Evolutionary conservation across 768 basidiomycete genomes (phyloP).

Genomic region (Lactarius evosmus): DNA sequence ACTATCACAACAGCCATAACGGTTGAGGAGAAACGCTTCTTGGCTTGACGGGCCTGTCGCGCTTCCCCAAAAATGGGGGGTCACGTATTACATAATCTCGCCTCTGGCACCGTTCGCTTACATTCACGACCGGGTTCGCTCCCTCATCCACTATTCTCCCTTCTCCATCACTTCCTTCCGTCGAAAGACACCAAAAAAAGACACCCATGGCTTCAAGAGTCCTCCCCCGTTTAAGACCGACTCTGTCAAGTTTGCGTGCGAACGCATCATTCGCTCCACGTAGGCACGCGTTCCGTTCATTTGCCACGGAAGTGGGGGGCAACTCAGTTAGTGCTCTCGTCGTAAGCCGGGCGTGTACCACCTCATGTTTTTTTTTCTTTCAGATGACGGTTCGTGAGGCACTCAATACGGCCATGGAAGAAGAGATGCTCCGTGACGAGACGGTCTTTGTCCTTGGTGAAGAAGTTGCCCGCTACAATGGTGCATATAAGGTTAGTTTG

Average conservation of each 20-base stretch:
- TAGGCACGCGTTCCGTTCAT: constrained; percentile 49
- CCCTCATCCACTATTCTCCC: constrained; percentile 29
- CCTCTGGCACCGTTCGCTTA: background rate
- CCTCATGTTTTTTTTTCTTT: constrained; percentile 22
- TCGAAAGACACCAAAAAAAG: constrained; percentile 30
- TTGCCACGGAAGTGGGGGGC: constrained; percentile 58
- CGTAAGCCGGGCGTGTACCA: constrained; percentile 27
- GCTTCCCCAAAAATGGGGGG: constrained; percentile 20
- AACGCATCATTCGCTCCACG: constrained; percentile 43
- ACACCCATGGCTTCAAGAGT: constrained; percentile 57
- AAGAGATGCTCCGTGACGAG: constrained; percentile 97
- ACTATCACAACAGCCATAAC: constrained; percentile 56
- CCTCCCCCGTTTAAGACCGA: constrained; percentile 61
- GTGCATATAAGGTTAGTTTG: constrained; percentile 80
- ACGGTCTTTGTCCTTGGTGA: constrained; percentile 94
- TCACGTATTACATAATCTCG: constrained; percentile 2
- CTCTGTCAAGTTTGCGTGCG: constrained; percentile 41
- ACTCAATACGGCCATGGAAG: constrained; percentile 96
- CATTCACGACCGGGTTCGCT: background rate
- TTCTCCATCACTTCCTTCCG: constrained; percentile 34
- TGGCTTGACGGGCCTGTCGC: constrained; percentile 11
- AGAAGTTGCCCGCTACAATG: constrained; percentile 98
- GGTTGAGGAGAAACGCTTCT: constrained; percentile 19
- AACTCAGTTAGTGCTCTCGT: constrained; percentile 44
- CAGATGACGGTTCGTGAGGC: constrained; percentile 99